A percentile compares a stretch with the other conserved stretches of the same genome.
Conservation (phyloP, 2,329 filamentous ascomycete species). For the Lasiodiplodia citricola region DNA sequence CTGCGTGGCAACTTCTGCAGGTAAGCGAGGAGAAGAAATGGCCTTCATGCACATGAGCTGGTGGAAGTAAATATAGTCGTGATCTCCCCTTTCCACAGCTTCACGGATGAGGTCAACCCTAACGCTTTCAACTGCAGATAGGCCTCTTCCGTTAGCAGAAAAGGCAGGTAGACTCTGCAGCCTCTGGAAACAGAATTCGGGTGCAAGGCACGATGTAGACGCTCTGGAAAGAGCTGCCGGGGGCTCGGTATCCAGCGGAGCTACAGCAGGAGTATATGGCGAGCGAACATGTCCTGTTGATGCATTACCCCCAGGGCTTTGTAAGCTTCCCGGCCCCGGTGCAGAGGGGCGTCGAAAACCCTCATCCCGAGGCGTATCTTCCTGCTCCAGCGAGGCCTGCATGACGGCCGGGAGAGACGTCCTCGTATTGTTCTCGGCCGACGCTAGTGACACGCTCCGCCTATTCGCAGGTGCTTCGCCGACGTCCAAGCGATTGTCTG, state of each 20-base stretch:
- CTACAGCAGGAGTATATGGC: background rate
- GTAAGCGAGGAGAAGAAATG: background rate
- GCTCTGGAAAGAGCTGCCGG: background rate
- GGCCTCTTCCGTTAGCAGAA: background rate
- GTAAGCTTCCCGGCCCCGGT: background rate
- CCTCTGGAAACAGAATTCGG: background rate
- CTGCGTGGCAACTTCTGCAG: background rate
- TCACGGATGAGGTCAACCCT: slow-evolving; percentile 4
- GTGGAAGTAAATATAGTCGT: slow-evolving; percentile 18
- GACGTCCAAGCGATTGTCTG: background rate
- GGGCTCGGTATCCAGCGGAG: background rate
- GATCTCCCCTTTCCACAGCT: background rate
- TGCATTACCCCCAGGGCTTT: no score
- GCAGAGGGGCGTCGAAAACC: background rate
- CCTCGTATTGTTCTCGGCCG: background rate
- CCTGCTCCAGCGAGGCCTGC: background rate
- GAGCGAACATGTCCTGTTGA: background rate
- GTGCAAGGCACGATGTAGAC: background rate
- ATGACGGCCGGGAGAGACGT: background rate
- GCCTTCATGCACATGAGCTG: slow-evolving; percentile 24
- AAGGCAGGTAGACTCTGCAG: background rate
- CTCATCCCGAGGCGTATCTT: background rate
- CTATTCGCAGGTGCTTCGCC: background rate
- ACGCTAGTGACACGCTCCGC: background rate
- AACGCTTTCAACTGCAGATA: background rate